Conservation (phyloP, 768 basidiomycete genomes). For the Leccinum rimulosum region DNA sequence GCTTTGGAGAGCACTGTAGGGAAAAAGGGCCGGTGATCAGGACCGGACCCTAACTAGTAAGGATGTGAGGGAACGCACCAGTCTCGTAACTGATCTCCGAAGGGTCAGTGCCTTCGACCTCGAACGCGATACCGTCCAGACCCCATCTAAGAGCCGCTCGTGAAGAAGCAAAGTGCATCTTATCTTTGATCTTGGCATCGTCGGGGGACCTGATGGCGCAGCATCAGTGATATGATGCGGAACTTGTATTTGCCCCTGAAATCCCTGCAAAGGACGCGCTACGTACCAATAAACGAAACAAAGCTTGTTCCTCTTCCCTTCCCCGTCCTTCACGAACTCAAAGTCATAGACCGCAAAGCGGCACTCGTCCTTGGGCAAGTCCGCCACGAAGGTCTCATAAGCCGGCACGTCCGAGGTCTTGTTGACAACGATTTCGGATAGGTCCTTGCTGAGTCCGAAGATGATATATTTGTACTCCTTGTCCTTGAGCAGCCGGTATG, state of each 20-base stretch:
- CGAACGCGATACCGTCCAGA: slow-evolving; percentile 72
- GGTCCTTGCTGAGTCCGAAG: no score
- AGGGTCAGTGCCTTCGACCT: slow-evolving; percentile 83
- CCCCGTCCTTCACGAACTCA: slow-evolving; percentile 65
- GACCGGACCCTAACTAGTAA: not conserved
- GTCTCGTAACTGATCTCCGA: slow-evolving; percentile 68
- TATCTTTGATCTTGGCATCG: slow-evolving; percentile 77
- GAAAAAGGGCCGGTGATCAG: not conserved
- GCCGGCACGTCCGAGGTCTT: slow-evolving; percentile 45
- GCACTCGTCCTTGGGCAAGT: slow-evolving; percentile 73
- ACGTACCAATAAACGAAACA: slow-evolving; percentile 77
- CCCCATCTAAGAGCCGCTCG: slow-evolving; percentile 71
- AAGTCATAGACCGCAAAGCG: slow-evolving; percentile 93
- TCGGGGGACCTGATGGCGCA: slow-evolving; percentile 72
- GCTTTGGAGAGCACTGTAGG: slow-evolving; percentile 23
- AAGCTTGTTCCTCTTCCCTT: slow-evolving; percentile 76
- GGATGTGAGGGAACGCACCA: slow-evolving; percentile 43
- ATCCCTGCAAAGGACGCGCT: slow-evolving; percentile 27
- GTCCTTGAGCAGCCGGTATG: no score
- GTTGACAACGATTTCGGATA: no score
- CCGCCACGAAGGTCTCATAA: slow-evolving; percentile 59
- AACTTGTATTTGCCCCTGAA: no score
- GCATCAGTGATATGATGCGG: not conserved
- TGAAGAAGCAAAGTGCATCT: slow-evolving; percentile 95
- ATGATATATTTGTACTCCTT: no score